phyloP scores from a whole-genome alignment of 805 yeast species.

The Candida bentonensis region DNA sequence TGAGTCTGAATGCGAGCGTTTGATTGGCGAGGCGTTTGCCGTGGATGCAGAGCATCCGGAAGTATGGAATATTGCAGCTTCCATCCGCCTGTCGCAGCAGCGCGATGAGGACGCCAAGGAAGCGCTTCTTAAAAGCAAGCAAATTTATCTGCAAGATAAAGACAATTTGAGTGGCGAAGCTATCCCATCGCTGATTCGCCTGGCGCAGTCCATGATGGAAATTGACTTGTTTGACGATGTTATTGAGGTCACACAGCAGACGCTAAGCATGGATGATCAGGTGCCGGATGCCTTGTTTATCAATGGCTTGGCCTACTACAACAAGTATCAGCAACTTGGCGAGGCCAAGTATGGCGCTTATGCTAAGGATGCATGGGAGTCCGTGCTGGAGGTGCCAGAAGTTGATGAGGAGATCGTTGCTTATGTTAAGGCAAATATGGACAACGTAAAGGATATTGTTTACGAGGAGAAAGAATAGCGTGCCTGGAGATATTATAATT shows the following conservation, averaged over 20 bases:
- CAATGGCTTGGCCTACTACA: constrained; percentile 58
- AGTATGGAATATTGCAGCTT: constrained; percentile 67
- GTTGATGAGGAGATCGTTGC: constrained; percentile 43
- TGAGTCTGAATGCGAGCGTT: constrained; percentile 60
- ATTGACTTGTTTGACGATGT: constrained; percentile 57
- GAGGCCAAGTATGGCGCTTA: constrained; percentile 12
- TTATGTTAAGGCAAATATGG: constrained; percentile 17
- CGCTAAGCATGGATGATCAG: constrained; percentile 73
- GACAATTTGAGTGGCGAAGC: constrained; percentile 26
- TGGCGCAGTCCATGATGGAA: constrained; percentile 67
- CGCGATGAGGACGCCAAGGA: constrained; percentile 54
- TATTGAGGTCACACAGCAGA: constrained; percentile 44
- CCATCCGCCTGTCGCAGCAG: constrained; percentile 82
- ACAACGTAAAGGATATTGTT: constrained; percentile 32
- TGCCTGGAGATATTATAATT: too few species aligned
- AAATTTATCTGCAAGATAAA: constrained; percentile 30
- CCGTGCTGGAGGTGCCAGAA: constrained; percentile 32
- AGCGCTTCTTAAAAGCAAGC: constrained; percentile 62
- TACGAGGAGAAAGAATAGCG: too few species aligned
- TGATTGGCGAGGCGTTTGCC: constrained; percentile 50
- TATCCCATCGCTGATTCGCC: constrained; percentile 57
- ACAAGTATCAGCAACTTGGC: constrained; percentile 4
- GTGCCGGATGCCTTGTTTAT: constrained; percentile 70
- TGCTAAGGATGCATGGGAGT: constrained; percentile 26
- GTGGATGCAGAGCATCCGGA: constrained; percentile 51